Evolutionary conservation across 805 yeast genomes (phyloP), one percentile per base, ranked within the genome.

Genomic region (Wickerhamomyces silvicola): DNA sequence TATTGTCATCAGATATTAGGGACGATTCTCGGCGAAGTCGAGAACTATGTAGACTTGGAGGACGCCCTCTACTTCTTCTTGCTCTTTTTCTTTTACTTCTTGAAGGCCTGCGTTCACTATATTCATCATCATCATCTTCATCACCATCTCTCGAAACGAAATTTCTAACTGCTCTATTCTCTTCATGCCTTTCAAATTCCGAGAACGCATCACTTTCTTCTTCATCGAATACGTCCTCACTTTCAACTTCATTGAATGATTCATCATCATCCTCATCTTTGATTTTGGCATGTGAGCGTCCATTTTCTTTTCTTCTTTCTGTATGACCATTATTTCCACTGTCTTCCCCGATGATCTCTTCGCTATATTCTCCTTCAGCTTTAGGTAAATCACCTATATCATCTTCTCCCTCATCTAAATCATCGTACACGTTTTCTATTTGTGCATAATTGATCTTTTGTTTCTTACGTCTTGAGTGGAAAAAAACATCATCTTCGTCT

Each of bases 211-310:
- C 45, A 22, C 24, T 30, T 11, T 33, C 45, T 3, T 39, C 46
- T 9, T 42, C 49, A 14, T 48, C 57, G 19, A 46, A 54, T 2
- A 47, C 59, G 10, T 45, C 52, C 11, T 54, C 62, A 62, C 64
- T 43, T 50, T 72, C 77, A 39, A 66, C 57, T n/a, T 51, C 62
- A 18, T 51, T 49, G 24, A 55, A 55, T 2, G 46, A 56, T 0
- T 50, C 58, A n/a, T 52, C 60, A 5, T 50, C 58, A 16, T 49
- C 57, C 1, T 36, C 51, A 20, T 48, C 52, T 5, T 28, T 30
- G 23, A 26, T 27, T 19, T 38, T 37, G 15, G 42, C 28, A 38
- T 47, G n/a, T 42, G 50, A 19, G 35, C 48, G 4, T 23, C 23
- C 38, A 6, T 29, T 36, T 18, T 36, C 42, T 10, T 37, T 44